Percentiles rank a stretch among this genome's conserved stretches.
These are phyloP conservation scores for Cladosporium sp. DNA, from an alignment of 2,329 filamentous ascomycete genomes.

Conservation along the genomic window DNA sequence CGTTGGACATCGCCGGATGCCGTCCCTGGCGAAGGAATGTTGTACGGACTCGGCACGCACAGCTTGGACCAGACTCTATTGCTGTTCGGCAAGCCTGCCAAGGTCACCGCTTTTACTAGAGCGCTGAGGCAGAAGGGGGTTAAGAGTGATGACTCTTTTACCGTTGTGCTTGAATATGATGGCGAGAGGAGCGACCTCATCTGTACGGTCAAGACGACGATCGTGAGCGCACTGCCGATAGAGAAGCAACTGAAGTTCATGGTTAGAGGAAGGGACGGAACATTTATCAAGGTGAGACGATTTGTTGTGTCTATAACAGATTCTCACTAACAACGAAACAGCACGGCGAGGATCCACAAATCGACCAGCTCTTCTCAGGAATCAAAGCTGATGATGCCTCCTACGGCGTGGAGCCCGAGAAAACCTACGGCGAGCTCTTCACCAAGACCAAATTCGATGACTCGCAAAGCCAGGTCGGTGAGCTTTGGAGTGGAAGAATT, in stretches of 20 bases:
- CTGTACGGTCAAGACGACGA: slow-evolving; percentile 33
- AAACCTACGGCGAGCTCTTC: slow-evolving; percentile 35
- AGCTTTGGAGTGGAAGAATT: slow-evolving; percentile 35
- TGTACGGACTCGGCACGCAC: slow-evolving; percentile 40
- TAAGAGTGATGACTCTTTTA: slow-evolving; percentile 34
- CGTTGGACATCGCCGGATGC: slow-evolving; percentile 32
- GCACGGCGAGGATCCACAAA: slow-evolving; percentile 33
- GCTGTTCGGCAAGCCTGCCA: slow-evolving; percentile 33
- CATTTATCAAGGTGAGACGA: slow-evolving; percentile 36
- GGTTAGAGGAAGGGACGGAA: slow-evolving; percentile 31
- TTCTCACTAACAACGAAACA: background rate
- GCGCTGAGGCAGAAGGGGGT: slow-evolving; percentile 25
- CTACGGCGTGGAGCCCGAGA: slow-evolving; percentile 35
- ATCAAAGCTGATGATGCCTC: slow-evolving; percentile 25
- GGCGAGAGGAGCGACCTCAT: slow-evolving; percentile 30
- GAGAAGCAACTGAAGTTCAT: slow-evolving; percentile 33
- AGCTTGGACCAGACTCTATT: slow-evolving; percentile 36
- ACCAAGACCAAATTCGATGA: slow-evolving; percentile 36
- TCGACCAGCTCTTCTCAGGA: slow-evolving; percentile 30
- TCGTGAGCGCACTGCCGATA: slow-evolving; percentile 25
- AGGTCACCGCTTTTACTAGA: slow-evolving; percentile 29
- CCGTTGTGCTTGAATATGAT: slow-evolving; percentile 33
- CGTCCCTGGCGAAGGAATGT: slow-evolving; percentile 37
- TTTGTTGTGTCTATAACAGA: background rate
- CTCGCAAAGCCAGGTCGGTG: slow-evolving; percentile 18